A percentile compares a stretch with the other conserved stretches of the same genome.
phyloP scores from a whole-genome alignment of 2,329 filamentous ascomycete genomes.

The Aspergillus clavatus region DNA sequence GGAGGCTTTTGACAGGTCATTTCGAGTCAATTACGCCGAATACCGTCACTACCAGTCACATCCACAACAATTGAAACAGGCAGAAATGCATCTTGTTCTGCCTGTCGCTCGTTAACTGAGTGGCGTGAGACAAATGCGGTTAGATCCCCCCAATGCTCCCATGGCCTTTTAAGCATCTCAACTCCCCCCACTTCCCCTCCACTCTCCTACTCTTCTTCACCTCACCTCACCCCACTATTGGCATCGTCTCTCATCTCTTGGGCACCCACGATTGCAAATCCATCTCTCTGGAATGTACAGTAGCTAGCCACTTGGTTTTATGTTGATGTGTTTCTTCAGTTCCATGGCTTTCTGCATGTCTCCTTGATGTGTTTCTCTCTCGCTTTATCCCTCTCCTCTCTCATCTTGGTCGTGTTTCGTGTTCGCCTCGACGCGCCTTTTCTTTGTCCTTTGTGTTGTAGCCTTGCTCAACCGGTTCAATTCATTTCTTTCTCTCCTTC shows the following conservation, averaged over 20 bases:
- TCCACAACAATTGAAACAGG: no score
- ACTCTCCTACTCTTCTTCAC: neutral
- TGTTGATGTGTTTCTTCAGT: neutral
- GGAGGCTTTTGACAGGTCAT: no score
- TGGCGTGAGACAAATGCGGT: neutral
- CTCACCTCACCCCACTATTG: no score
- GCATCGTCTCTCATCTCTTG: neutral
- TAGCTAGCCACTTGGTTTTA: neutral
- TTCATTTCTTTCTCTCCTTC: conserved; percentile 6
- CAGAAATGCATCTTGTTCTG: conserved; percentile 31
- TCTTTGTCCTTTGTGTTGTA: neutral
- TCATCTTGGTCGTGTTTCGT: neutral
- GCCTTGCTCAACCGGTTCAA: no score
- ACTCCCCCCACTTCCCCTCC: neutral
- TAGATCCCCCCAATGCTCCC: neutral
- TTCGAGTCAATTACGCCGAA: neutral
- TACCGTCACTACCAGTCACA: no score
- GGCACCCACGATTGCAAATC: neutral
- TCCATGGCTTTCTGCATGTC: neutral
- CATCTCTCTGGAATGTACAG: neutral
- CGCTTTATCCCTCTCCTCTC: neutral
- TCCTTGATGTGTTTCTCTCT: neutral
- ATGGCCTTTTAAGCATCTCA: neutral
- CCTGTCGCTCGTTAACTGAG: neutral
- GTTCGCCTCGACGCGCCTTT: neutral